phyloP scores from a whole-genome alignment of 345 rosid species.

The Citrus maxima region DNA sequence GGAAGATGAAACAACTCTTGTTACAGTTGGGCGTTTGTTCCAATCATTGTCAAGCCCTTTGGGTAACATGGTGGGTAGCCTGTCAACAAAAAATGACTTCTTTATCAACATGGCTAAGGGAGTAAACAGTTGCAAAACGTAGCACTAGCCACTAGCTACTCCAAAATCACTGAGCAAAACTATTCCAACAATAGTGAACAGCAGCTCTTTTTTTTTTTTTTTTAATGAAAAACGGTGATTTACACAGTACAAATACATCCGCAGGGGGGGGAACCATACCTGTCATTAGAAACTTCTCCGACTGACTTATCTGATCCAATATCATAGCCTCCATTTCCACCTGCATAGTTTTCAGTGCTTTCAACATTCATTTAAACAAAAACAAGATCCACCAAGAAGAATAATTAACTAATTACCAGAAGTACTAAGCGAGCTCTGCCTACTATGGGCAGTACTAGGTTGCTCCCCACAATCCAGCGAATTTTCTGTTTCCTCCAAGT shows the following conservation, averaged over 20 bases:
- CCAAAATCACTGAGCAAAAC: not conserved
- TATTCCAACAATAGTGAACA: not conserved
- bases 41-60: conserved; percentile 44
- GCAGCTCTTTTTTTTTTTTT: not conserved
- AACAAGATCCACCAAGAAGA: not conserved
- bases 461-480: conserved; percentile 27
- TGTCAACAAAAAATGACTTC: conserved; percentile 7
- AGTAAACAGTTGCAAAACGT: not conserved
- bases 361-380: conserved; percentile 4
- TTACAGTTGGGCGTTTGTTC: conserved; percentile 37
- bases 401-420: conserved; percentile 29
- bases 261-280: conserved; percentile 23
- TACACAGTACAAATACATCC: not conserved
- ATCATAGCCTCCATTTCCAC: conserved; percentile 36
- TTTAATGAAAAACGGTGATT: not conserved
- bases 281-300: conserved; percentile 42
- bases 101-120: not conserved
- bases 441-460: conserved; percentile 28
- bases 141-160: not conserved
- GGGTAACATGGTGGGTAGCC: conserved; percentile 30
- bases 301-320: conserved; percentile 29
- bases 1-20: conserved; percentile 42
- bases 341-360: conserved; percentile 24
- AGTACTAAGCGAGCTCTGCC: conserved; percentile 30
- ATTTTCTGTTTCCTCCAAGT: conserved; percentile 32